Conservation (phyloP, 805 yeast genomes). For the Zygosaccharomyces siamensis region DNA sequence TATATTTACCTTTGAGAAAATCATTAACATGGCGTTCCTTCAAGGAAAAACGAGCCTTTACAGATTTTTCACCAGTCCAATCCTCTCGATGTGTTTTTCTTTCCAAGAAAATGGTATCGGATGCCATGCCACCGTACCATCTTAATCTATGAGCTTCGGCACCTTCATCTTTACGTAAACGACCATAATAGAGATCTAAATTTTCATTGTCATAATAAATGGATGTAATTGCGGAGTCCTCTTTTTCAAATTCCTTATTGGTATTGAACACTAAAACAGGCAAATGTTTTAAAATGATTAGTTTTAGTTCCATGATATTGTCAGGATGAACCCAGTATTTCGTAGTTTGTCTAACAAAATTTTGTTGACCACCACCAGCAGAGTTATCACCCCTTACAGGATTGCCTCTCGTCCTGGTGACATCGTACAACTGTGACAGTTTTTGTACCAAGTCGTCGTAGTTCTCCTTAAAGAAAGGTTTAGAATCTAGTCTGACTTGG, state of each 20-base stretch:
- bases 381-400: conserved; percentile 92
- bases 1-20: conserved; percentile 75
- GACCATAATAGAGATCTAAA: conserved; percentile 88
- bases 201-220: conserved; percentile 89
- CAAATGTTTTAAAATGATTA: conserved; percentile 85
- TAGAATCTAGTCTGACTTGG: conserved; percentile 86
- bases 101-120: conserved; percentile 90
- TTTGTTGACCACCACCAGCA: conserved; percentile 98
- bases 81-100: conserved; percentile 98
- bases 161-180: conserved; percentile 94
- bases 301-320: conserved; percentile 91
- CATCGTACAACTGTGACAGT: conserved; percentile 80
- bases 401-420: conserved; percentile 93
- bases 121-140: conserved; percentile 98
- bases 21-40: conserved; percentile 88
- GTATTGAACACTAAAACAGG: conserved; percentile 96
- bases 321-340: conserved; percentile 99
- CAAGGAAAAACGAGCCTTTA: conserved; percentile 89
- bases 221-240: conserved; percentile 94
- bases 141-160: conserved; percentile 97
- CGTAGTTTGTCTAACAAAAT: conserved; percentile 96
- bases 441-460: conserved; percentile 86
- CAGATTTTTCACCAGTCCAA: conserved; percentile 99
- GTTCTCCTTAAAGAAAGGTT: conserved; percentile 94
- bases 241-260: conserved; percentile 89